Percentiles rank a stretch among this genome's conserved stretches.
Evolutionary conservation across 768 basidiomycete genomes (phyloP).

Genomic region (Mycena filopes): DNA sequence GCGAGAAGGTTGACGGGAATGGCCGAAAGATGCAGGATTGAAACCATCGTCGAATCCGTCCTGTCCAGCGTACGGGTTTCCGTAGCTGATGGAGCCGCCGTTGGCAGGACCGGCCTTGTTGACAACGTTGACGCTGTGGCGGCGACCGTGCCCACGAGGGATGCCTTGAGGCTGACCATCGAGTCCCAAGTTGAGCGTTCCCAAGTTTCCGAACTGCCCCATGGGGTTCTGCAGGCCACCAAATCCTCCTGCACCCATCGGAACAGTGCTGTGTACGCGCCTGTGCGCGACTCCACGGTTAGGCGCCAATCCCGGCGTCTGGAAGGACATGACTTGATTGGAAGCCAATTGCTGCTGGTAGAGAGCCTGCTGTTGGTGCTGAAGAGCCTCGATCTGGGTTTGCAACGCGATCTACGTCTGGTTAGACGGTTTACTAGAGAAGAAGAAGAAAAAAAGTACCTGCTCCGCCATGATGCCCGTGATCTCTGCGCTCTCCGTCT

Average conservation of each 20-base stretch:
- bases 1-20: constrained; percentile 80
- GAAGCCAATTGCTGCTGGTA: constrained; percentile 93
- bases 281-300: constrained; percentile 70
- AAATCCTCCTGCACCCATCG: constrained; percentile 59
- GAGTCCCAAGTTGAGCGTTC: constrained; percentile 63
- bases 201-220: constrained; percentile 72
- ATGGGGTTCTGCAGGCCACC: constrained; percentile 65
- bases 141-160: constrained; percentile 86
- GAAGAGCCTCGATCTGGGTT: constrained; percentile 88
- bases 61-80: constrained; percentile 56
- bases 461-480: constrained; percentile 96
- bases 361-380: constrained; percentile 90
- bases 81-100: constrained; percentile 61
- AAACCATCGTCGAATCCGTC: constrained; percentile 89
- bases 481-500: constrained; percentile 79
- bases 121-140: constrained; percentile 93
- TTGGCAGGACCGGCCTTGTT: constrained; percentile 68
- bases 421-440: constrained; percentile 10
- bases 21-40: constrained; percentile 65
- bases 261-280: constrained; percentile 88
- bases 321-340: constrained; percentile 84
- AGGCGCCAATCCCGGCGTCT: constrained; percentile 78
- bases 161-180: constrained; percentile 74
- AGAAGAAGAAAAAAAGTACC: constrained; percentile 58
- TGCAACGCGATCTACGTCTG: constrained; percentile 83